These are phyloP conservation scores for Phaeolepiota aurea DNA, from an alignment of 768 basidiomycete genomes.

Conservation along the genomic window DNA sequence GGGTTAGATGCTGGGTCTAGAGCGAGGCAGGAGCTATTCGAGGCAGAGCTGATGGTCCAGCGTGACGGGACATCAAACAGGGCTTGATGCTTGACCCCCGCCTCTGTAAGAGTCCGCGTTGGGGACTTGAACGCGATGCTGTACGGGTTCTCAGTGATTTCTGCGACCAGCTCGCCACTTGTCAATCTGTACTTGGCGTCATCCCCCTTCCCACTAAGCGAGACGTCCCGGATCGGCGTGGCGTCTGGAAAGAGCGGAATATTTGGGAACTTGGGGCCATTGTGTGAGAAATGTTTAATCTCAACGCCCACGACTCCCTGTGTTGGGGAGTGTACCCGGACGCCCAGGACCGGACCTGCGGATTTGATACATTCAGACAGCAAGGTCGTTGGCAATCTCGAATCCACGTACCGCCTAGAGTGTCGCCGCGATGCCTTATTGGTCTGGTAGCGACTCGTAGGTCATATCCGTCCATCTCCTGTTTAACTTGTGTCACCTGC, in stretches of 20 bases:
- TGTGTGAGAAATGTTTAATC: slow-evolving; percentile 44
- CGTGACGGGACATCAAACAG: slow-evolving; percentile 46
- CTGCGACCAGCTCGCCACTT: slow-evolving; percentile 43
- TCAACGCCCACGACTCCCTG: slow-evolving; percentile 49
- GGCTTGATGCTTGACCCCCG: slow-evolving; percentile 47
- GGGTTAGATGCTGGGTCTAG: slow-evolving; percentile 56
- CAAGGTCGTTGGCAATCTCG: slow-evolving; percentile 1
- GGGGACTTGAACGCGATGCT: slow-evolving; percentile 53
- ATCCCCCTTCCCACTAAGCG: slow-evolving; percentile 19
- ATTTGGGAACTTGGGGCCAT: slow-evolving; percentile 26
- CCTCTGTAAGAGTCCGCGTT: slow-evolving; percentile 34
- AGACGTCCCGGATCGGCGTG: slow-evolving; percentile 34
- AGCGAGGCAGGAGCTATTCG: slow-evolving; percentile 48
- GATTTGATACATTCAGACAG: not conserved
- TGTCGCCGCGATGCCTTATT: slow-evolving; percentile 56
- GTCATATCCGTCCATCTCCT: slow-evolving; percentile 39
- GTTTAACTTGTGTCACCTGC: slow-evolving; percentile 44
- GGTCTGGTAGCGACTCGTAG: slow-evolving; percentile 54
- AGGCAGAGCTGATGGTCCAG: slow-evolving; percentile 42
- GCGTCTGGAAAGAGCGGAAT: slow-evolving; percentile 61
- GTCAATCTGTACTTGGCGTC: slow-evolving; percentile 23
- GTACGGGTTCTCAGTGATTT: slow-evolving; percentile 53
- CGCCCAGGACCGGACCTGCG: slow-evolving; percentile 39
- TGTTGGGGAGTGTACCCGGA: slow-evolving; percentile 46
- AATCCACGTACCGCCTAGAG: slow-evolving; percentile 37